Percentiles rank a stretch among this genome's conserved stretches.
Evolutionary conservation across 2,329 filamentous ascomycete genomes (phyloP).

Genomic region (Aspergillus udagawae): DNA sequence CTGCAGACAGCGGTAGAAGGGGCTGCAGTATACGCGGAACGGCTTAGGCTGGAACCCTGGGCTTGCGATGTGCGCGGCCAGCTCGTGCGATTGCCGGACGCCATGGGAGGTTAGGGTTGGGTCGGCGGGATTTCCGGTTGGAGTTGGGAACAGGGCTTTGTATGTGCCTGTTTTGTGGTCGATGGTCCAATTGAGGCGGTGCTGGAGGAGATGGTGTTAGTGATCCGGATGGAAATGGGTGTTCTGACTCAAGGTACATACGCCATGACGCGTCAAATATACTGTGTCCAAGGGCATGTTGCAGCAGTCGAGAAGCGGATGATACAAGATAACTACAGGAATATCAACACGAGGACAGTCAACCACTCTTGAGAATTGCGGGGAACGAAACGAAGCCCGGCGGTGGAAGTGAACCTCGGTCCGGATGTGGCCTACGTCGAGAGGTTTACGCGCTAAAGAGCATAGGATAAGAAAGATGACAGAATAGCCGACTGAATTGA

Average conservation of each 20-base stretch:
- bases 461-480: neutral
- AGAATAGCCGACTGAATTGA: constrained; percentile 3
- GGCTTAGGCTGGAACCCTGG: constrained; percentile 36
- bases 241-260: constrained; percentile 43
- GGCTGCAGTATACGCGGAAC: constrained; percentile 68
- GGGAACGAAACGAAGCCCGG: constrained; percentile 11
- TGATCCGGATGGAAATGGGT: neutral
- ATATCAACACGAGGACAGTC: neutral
- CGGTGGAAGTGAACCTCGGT: constrained; percentile 12
- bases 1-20: constrained; percentile 84
- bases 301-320: neutral
- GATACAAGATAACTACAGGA: neutral
- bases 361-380: constrained; percentile 9
- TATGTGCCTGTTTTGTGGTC: constrained; percentile 78
- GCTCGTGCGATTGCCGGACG: constrained; percentile 74
- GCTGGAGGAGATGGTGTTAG: constrained; percentile 50
- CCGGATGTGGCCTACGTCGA: neutral
- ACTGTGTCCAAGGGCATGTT: constrained; percentile 66
- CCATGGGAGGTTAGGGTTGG: constrained; percentile 84
- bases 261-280: constrained; percentile 71
- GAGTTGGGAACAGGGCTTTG: constrained; percentile 66
- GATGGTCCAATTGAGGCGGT: constrained; percentile 85
- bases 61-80: constrained; percentile 49
- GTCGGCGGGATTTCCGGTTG: constrained; percentile 84
- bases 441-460: neutral